A percentile compares a stretch with the other conserved stretches of the same genome.
Evolutionary conservation across 257 asterid species (phyloP).

Genomic region (Catharanthus roseus): DNA sequence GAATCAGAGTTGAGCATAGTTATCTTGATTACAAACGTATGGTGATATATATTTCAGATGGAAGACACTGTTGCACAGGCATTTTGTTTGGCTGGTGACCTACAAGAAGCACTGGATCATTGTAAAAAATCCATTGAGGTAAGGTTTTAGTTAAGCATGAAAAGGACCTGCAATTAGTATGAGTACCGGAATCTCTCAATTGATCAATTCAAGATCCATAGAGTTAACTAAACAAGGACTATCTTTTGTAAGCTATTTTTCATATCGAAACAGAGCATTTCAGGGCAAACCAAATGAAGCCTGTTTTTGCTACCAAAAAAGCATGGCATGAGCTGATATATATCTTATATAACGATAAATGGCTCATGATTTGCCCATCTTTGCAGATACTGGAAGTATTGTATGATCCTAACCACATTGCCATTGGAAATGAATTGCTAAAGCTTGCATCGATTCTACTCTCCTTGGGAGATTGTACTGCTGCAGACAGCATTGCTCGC

Average conservation of each 20-base stretch:
- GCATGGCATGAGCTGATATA: neutral
- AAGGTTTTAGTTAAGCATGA: conserved; percentile 8
- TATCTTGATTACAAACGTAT: neutral
- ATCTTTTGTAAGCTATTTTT: neutral
- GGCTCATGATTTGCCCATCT: conserved; percentile 5
- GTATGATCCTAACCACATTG: conserved; percentile 67
- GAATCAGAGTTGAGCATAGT: neutral
- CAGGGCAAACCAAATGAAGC: too few species aligned
- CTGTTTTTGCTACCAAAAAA: neutral
- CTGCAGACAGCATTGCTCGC: conserved; percentile 30
- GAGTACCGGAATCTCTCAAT: neutral
- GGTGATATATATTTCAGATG: conserved; percentile 35
- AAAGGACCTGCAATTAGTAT: neutral
- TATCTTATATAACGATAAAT: neutral
- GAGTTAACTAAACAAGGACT: too few species aligned
- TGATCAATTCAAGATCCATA: neutral
- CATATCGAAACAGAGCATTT: neutral
- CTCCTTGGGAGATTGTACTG: conserved; percentile 32
- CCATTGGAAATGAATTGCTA: conserved; percentile 69
- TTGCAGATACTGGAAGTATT: conserved; percentile 73
- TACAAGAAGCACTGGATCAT: conserved; percentile 60
- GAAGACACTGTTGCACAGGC: conserved; percentile 82
- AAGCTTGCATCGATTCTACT: conserved; percentile 67
- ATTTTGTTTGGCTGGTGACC: conserved; percentile 59
- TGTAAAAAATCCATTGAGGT: conserved; percentile 76